Evolutionary conservation across 2,329 filamentous ascomycete species (phyloP).

Genomic region (Phialemoniopsis sp.): DNA sequence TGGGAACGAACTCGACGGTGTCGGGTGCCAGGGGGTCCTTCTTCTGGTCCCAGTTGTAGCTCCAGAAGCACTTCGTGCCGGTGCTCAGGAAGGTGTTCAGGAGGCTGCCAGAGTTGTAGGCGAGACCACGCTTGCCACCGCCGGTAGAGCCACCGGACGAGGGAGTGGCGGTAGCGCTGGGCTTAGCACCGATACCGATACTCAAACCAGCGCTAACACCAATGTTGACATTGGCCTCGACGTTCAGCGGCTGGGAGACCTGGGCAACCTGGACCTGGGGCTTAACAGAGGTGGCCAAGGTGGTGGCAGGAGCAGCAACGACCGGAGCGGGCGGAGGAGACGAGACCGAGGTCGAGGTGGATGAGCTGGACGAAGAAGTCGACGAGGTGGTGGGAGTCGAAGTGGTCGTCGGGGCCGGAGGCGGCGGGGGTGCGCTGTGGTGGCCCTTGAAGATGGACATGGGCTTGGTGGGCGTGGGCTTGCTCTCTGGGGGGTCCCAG

Average conservation of each 20-base stretch:
- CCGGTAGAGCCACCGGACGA: constrained; percentile 8
- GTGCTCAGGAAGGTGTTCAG: constrained; percentile 43
- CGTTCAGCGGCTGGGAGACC: constrained; percentile 3
- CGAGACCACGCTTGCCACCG: constrained; percentile 58
- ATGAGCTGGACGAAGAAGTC: constrained; percentile 4
- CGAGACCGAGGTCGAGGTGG: constrained; percentile 2
- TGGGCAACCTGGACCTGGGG: too few relatives aligned
- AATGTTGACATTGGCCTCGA: constrained; percentile 1
- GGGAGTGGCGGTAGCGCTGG: constrained; percentile 9
- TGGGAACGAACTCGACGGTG: constrained; percentile 58
- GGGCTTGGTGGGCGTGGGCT: constrained; percentile 6
- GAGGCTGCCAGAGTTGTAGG: constrained; percentile 58
- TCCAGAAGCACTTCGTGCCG: constrained; percentile 48
- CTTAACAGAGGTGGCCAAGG: background rate
- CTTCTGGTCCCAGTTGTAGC: constrained; percentile 63
- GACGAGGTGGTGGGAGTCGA: constrained; percentile 3
- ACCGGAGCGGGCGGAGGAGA: constrained; percentile 7
- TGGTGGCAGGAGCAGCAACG: constrained; percentile 12
- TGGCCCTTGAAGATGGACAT: constrained; percentile 12
- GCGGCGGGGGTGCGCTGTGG: constrained; percentile 4
- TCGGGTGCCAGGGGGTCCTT: constrained; percentile 31
- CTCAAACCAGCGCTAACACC: constrained; percentile 4
- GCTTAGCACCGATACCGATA: constrained; percentile 9
- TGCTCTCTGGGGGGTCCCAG: constrained; percentile 16
- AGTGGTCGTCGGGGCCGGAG: constrained; percentile 4